Base-by-base conservation (phyloP, 345 rosid genomes). In the Carallia pectinifolia region DNA sequence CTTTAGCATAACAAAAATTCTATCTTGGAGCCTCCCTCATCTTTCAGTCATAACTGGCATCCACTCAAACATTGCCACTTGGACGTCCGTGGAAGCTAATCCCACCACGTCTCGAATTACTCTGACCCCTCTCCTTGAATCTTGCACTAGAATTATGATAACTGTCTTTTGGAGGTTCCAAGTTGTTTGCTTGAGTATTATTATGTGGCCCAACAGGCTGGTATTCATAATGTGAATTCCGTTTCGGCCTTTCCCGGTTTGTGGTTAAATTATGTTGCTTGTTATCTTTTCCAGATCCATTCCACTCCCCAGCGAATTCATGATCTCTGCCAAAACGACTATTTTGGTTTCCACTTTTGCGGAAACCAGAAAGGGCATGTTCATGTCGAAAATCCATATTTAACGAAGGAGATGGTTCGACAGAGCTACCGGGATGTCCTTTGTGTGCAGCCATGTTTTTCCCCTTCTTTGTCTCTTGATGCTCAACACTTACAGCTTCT, bases 271-370 rank as follows among this genome's bases (percentile, higher is more conserved):
- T 86, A 62, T 83, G 85, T 27, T 83, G 88, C 76, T 66, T 81
- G 58, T 74, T 76, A 72, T 86, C 93, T 71, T 84, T 91, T 71
- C 79, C 85, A 60, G 81, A 71, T 74, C 86, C 78, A 70, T 81
- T 84, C 98, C 94, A 82, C 31, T 91, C 98, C 61, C 88, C 92
- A 66, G 56, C 84, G 55, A 88, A 70, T 61, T 88, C 96, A 47
- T 87, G 80, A 59, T 85, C 89, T 73, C 88, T 81, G 19, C 83
- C 81, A 79, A 53, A 83, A 9, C 74, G 83, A 71, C 75, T 83
- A 63, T 67, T 80, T 70, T 85, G 97, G 81, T 80, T 84, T 47
- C 89, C 83, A 74, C 81, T 82, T 80, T 76, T 88, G 10, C 74
- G 91, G 66, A 73, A 81, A 64, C 84, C 90, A 40, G 84, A 62